phyloP scores from a whole-genome alignment of 257 asterid species.

The Penstemon newberryi region DNA sequence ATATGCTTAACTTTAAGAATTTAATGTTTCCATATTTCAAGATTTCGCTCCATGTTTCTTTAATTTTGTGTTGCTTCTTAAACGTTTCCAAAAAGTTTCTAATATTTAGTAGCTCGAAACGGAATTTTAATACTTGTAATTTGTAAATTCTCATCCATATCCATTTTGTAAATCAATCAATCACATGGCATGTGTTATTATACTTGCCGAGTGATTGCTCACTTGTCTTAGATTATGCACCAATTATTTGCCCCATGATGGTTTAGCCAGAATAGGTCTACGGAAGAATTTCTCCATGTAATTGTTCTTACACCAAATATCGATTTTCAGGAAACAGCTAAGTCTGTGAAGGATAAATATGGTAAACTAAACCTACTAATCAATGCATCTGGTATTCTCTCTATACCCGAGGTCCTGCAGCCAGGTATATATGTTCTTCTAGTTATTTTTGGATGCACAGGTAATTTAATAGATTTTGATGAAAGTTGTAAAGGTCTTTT shows the following conservation, averaged over 20 bases:
- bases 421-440: constrained; percentile 59
- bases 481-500: constrained; percentile 21
- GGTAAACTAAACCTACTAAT: constrained; percentile 77
- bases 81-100: too few species aligned
- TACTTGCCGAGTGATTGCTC: too few species aligned
- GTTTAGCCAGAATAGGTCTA: too few species aligned
- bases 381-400: constrained; percentile 87
- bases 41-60: too few species aligned
- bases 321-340: constrained; percentile 63
- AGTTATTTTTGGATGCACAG: constrained; percentile 10
- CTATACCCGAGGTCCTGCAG: constrained; percentile 69
- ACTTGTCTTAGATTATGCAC: too few species aligned
- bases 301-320: background rate
- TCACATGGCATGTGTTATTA: too few species aligned
- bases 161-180: too few species aligned
- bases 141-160: background rate
- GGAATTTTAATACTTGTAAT: background rate
- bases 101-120: too few species aligned
- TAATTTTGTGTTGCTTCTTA: too few species aligned
- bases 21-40: too few species aligned
- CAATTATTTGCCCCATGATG: too few species aligned
- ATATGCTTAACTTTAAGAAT: too few species aligned
- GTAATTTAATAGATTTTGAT: background rate
- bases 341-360: constrained; percentile 64
- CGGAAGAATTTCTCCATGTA: background rate